Percentiles rank a stretch among this genome's conserved stretches.
Evolutionary conservation across 2,329 filamentous ascomycete species (phyloP).

Genomic region (Aspergillus pseudotamarii): DNA sequence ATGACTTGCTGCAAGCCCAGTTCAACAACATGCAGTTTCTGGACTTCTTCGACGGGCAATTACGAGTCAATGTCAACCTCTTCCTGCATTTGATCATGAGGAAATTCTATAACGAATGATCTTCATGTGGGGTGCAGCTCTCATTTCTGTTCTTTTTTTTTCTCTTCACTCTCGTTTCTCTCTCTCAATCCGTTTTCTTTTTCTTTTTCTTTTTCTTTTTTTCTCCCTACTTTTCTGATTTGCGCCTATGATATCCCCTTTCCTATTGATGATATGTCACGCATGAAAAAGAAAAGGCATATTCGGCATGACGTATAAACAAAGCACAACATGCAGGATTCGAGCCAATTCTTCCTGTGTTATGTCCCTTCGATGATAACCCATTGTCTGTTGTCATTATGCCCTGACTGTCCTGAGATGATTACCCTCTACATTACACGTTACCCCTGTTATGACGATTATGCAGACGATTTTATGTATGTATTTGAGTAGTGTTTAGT

Average conservation of each 20-base stretch:
- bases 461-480: conserved; percentile 24
- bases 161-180: conserved; percentile 14
- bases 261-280: conserved; percentile 16
- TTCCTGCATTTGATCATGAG: conserved; percentile 96
- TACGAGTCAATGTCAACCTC: conserved; percentile 93
- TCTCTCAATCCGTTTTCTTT: background rate
- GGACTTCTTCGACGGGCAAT: conserved; percentile 83
- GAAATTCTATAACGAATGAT: conserved; percentile 79
- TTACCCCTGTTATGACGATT: conserved; percentile 21
- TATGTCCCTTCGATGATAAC: background rate
- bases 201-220: conserved; percentile 1
- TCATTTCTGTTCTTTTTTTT: conserved; percentile 6
- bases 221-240: conserved; percentile 15
- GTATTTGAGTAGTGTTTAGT: conserved; percentile 22
- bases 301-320: conserved; percentile 7
- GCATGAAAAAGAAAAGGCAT: conserved; percentile 13
- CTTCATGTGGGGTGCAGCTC: conserved; percentile 11
- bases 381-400: conserved; percentile 6
- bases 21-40: conserved; percentile 97
- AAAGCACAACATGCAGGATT: conserved; percentile 1
- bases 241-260: conserved; percentile 11
- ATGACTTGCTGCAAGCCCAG: conserved; percentile 92
- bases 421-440: conserved; percentile 5
- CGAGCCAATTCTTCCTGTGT: background rate
- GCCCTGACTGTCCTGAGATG: background rate